phyloP scores from a whole-genome alignment of 352 stramenopile species.

The Detonula confervacea region DNA sequence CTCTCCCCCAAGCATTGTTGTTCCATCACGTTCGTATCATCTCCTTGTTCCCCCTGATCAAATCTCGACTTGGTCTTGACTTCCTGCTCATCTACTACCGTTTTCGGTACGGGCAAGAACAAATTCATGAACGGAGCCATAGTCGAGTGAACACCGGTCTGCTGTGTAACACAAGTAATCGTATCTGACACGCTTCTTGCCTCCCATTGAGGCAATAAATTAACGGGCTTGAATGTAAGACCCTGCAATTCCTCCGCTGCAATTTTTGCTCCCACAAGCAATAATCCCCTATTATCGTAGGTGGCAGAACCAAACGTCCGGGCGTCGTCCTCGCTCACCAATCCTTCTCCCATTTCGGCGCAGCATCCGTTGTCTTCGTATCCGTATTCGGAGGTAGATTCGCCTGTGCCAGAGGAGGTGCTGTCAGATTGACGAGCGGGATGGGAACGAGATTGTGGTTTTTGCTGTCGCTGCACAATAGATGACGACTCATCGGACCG shows the following conservation, averaged over 20 bases:
- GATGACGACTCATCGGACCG: no score
- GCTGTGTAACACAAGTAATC: background rate
- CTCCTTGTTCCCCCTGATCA: background rate
- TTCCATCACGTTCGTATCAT: background rate
- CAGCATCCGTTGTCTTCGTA: background rate
- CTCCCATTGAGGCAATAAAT: background rate
- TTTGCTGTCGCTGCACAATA: no score
- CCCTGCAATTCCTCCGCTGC: background rate
- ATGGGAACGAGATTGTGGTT: no score
- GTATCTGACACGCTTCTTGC: background rate
- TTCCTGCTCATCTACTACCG: background rate
- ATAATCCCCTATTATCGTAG: background rate
- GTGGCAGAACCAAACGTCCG: background rate
- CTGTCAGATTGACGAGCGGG: no score
- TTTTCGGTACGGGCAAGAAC: background rate
- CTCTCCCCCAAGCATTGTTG: background rate
- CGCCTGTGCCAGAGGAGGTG: no score
- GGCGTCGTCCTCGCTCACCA: background rate
- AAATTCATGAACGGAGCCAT: constrained; percentile 1
- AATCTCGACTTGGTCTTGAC: background rate
- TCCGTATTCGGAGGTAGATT: background rate
- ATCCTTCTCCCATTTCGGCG: no score
- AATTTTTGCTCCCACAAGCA: background rate
- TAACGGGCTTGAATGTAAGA: background rate
- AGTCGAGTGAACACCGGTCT: background rate